Base-by-base conservation (phyloP, 148 eudicot genomes). In the Suaeda aralocaspica region DNA sequence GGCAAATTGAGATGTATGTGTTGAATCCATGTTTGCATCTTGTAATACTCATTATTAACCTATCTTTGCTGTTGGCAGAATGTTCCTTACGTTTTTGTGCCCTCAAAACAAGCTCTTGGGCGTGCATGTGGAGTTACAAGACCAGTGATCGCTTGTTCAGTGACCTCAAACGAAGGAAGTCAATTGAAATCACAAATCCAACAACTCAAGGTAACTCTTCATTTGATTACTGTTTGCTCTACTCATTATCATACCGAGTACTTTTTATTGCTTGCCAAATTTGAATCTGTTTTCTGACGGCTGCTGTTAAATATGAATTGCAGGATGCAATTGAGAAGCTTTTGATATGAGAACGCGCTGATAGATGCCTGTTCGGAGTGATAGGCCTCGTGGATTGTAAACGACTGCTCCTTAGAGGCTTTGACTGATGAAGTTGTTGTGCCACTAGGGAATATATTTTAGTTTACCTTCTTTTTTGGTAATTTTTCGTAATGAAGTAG, bases 321-420 rank as follows among this genome's bases (percentile, higher is more conserved):
- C 86, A 92, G 96, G 96, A 87, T 71, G 92, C 96, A 1, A 92
- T 92, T 59, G 96, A 92, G 91, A 92, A 92, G 80, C 92, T 92
- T 64, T 74, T 92, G 82, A 92, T 92, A 48, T 92, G 67, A 85
- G 50, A 45, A 62, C 18, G 31, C 60, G 36, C 56, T 26, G 42
- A 44, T 42, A 44, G 63, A 75, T 72, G 78, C 79, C 75, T 68
- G 77, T 78, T 81, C 92, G 84, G 92, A 71, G 84, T 92, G 97
- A 89, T 87, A 82, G 90, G 96, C 87, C 91, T 82, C 82, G 72
- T 71, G 75, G 81, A 75, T 60, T 67, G 70, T 78, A 69, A 72
- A 45, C 48, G 70, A 25, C 60, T 57, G 68, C 65, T 82, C 76
- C 88, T 77, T 61, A 78, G 79, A 88, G 92, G 92, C 89, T 88